Percentiles rank a stretch among this genome's conserved stretches.
phyloP scores from a whole-genome alignment of 2,329 filamentous ascomycete species.

The Neonectria neomacrospora region DNA sequence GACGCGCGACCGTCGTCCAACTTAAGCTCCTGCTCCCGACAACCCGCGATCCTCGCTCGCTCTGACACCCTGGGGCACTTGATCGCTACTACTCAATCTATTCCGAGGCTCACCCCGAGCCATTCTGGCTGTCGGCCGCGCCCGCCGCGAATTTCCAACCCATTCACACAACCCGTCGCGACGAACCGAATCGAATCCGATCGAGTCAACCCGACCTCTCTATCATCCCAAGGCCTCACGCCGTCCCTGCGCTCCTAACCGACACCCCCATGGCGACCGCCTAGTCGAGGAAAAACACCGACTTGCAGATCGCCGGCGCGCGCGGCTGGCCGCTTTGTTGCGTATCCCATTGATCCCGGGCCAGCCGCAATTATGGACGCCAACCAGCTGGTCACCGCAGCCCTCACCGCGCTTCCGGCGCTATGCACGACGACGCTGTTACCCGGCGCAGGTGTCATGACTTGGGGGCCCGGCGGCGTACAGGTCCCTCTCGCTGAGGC shows the following conservation, averaged over 20 bases:
- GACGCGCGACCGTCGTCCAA: conserved; percentile 15
- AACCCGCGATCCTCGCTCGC: conserved; percentile 1
- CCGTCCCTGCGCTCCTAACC: neutral
- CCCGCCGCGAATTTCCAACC: neutral
- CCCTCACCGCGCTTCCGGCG: conserved; percentile 46
- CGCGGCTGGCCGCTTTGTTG: conserved; percentile 44
- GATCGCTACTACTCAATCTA: neutral
- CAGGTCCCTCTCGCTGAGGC: conserved; percentile 68
- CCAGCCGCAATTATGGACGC: conserved; percentile 44
- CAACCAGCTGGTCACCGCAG: conserved; percentile 38
- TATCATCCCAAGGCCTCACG: conserved; percentile 6
- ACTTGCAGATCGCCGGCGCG: conserved; percentile 37
- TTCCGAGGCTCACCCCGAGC: conserved; percentile 2
- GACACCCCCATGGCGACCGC: conserved; percentile 36
- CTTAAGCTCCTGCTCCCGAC: conserved; percentile 6
- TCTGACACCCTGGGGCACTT: neutral
- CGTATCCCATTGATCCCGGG: conserved; percentile 33
- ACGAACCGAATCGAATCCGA: conserved; percentile 12
- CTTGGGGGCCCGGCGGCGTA: conserved; percentile 61
- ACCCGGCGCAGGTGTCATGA: conserved; percentile 58
- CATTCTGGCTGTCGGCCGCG: neutral
- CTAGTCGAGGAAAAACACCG: conserved; percentile 31
- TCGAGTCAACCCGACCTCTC: conserved; percentile 7
- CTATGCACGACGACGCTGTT: conserved; percentile 57
- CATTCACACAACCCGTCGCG: conserved; percentile 9